Evolutionary conservation across 306 rosid genomes (phyloP), one percentile per base, ranked within the genome.

Genomic region (Quercus berberidifolia): DNA sequence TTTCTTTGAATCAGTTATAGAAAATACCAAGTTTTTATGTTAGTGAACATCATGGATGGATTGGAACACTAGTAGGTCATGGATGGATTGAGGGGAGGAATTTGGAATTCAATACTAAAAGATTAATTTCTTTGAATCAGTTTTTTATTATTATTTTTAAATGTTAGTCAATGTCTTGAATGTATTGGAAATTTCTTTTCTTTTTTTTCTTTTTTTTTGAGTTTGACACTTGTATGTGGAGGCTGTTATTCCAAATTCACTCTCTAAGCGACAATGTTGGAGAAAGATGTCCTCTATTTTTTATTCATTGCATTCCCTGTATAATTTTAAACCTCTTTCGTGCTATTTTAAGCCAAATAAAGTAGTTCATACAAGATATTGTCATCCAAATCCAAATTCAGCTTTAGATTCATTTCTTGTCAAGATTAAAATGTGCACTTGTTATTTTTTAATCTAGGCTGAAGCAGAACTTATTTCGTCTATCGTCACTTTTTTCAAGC

Each of bases 391-490:
- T 59, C 51, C 6, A 35, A 15, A 67, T 8, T 13, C 51, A 35
- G 72, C 35, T 35, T 76, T 74, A n/a, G 56, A 56, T 74, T 58
- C 63, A 38, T 55, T 79, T 82, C 28, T 4, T 74, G 69, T 71
- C 52, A 58, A 73, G 82, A 25, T 74, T 78, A 54, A 30, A 33
- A 41, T 23, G 63, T 58, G 12, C 25, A 12, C 18, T 58, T 79
- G 25, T 51, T 33, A 41, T 69, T 81, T 46, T 74, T 55, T 85
- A 72, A 54, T 80, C 77, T 73, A 95, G 98, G 99, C 99, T 69
- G 99, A 95, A 86, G 98, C 98, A 23, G 99, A 95, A 85, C 96
- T 95, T 69, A 80, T 95, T 85, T 87, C 96, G 74, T 90, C 99
- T 19, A 89, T 95, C 68, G 86, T 95, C 89, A 84, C 94, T 54